These are phyloP conservation scores for Gynostemma pentaphyllum DNA, from an alignment of 306 rosid species.

Conservation along the genomic window DNA sequence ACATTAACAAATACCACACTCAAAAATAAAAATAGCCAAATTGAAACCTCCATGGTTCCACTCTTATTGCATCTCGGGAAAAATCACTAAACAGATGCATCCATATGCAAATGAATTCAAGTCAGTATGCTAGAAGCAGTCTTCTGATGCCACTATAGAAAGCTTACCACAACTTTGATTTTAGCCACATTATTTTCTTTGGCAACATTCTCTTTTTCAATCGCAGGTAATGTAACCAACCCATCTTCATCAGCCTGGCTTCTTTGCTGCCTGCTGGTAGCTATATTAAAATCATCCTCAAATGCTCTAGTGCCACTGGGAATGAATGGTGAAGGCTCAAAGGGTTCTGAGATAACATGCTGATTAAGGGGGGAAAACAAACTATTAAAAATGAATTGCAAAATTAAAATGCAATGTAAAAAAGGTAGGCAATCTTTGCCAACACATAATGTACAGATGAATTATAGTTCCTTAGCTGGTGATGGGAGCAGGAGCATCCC, in stretches of 20 bases:
- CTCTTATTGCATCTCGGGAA: not conserved
- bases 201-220: conserved; percentile 50
- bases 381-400: conserved; percentile 11
- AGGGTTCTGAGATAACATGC: conserved; percentile 84
- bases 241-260: conserved; percentile 45
- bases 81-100: not conserved
- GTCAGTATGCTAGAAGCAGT: not conserved
- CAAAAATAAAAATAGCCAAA: not conserved
- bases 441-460: not conserved
- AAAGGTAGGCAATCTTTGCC: too few species aligned
- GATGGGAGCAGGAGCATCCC: not conserved
- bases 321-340: conserved; percentile 85
- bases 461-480: not conserved
- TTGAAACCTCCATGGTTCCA: not conserved
- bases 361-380: conserved; percentile 26
- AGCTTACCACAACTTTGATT: conserved; percentile 97
- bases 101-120: not conserved
- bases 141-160: not conserved
- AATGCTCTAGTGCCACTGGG: conserved; percentile 52
- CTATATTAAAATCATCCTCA: conserved; percentile 50
- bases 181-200: conserved; percentile 85
- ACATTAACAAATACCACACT: not conserved
- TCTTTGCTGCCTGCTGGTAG: conserved; percentile 42
- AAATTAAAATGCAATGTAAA: not conserved
- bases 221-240: conserved; percentile 29